A percentile compares a stretch with the other conserved stretches of the same genome.
These are phyloP conservation scores for Paraphoma sp. DNA, from an alignment of 2,329 filamentous ascomycete genomes.

Conservation along the genomic window DNA sequence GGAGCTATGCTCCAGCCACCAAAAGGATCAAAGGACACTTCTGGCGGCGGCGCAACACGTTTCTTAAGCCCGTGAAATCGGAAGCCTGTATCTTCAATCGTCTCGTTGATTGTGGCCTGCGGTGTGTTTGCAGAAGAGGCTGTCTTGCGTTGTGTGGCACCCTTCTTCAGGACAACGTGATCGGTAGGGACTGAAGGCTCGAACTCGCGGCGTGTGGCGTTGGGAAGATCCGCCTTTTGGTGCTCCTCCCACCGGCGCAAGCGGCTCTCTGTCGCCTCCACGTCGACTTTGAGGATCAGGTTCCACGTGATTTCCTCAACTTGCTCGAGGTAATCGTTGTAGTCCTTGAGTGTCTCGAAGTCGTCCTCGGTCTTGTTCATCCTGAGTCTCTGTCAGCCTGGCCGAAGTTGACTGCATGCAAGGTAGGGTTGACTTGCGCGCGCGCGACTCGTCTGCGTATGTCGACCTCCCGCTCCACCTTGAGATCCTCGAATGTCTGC, in stretches of 20 bases:
- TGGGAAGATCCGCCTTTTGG: constrained; percentile 64
- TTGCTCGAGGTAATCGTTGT: constrained; percentile 93
- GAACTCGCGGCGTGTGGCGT: constrained; percentile 48
- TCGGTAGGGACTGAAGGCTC: constrained; percentile 25
- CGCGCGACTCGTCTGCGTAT: constrained; percentile 78
- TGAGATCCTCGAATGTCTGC: constrained; percentile 88
- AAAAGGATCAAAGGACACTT: constrained; percentile 87
- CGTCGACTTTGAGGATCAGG: constrained; percentile 74
- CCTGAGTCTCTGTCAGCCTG: constrained; percentile 51
- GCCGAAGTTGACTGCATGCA: background rate
- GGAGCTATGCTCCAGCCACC: constrained; percentile 71
- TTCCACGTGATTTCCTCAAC: constrained; percentile 92
- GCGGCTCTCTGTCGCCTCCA: constrained; percentile 66
- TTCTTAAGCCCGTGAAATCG: constrained; percentile 82
- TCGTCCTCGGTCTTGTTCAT: constrained; percentile 92
- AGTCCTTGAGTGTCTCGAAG: constrained; percentile 82
- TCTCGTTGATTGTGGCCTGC: constrained; percentile 25
- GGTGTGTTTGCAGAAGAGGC: constrained; percentile 13
- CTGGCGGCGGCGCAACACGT: constrained; percentile 64
- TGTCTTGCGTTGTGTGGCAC: constrained; percentile 66
- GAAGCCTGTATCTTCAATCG: constrained; percentile 46
- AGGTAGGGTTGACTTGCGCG: constrained; percentile 48
- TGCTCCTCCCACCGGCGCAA: constrained; percentile 75
- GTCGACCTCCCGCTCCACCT: constrained; percentile 91
- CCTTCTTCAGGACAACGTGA: constrained; percentile 64